Evolutionary conservation across 2,329 filamentous ascomycete species (phyloP).

Genomic region (Ophiostoma triangulosporum): DNA sequence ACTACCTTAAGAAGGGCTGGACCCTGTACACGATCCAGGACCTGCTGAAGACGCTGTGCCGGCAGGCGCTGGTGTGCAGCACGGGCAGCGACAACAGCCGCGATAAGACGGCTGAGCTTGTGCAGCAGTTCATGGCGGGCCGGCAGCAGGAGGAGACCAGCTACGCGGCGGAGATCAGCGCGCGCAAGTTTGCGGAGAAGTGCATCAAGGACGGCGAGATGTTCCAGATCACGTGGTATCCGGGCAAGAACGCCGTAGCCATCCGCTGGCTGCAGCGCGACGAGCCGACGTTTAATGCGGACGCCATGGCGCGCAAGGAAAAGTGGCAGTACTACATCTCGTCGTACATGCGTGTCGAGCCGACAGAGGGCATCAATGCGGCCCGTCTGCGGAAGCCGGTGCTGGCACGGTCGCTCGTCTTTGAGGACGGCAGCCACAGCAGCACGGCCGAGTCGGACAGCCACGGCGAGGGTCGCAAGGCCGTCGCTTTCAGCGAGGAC

Average conservation of each 20-base stretch:
- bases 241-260: constrained; percentile 52
- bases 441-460: constrained; percentile 26
- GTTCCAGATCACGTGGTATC: constrained; percentile 76
- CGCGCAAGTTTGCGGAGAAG: constrained; percentile 84
- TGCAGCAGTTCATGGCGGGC: constrained; percentile 72
- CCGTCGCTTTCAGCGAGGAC: constrained; percentile 51
- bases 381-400: constrained; percentile 54
- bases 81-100: constrained; percentile 76
- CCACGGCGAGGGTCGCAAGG: constrained; percentile 45
- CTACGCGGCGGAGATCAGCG: constrained; percentile 77
- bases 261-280: constrained; percentile 58
- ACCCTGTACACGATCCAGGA: constrained; percentile 88
- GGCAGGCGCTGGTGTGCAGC: constrained; percentile 72
- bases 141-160: constrained; percentile 75
- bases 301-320: constrained; percentile 72
- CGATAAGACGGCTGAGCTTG: constrained; percentile 86
- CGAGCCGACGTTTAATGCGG: constrained; percentile 69
- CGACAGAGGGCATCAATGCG: constrained; percentile 64
- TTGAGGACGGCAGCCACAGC: neutral
- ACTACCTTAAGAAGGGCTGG: constrained; percentile 84
- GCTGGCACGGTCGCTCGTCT: constrained; percentile 50
- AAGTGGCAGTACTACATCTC: constrained; percentile 94
- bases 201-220: constrained; percentile 85
- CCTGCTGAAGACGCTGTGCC: constrained; percentile 66
- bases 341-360: constrained; percentile 76